Base-by-base conservation (phyloP, 352 stramenopile genomes). In the Pythium myriotylum region DNA sequence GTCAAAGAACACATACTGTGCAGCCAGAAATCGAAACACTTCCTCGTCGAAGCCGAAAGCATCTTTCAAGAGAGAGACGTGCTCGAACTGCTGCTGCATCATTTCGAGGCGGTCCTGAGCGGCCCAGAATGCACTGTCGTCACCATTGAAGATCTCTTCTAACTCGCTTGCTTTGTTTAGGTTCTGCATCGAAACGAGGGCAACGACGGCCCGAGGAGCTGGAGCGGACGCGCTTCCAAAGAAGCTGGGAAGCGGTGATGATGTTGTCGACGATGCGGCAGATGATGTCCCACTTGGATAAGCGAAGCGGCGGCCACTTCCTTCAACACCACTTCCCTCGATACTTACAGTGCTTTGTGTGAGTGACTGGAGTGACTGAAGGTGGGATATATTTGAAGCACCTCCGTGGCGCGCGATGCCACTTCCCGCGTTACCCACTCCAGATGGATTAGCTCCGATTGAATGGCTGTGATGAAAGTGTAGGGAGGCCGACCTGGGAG, bases 1-100 rank as follows among this genome's bases (percentile, higher is more conserved):
- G n/a, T 73, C 66, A 5, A 73, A 54, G 37, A 73, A 69, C n/a
- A 74, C 59, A 22, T 96, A 96, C 33, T 94, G 72, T 14, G 78
- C 84, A 17, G 87, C 85, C 2, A 96, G 66, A 26, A 94, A 96
- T 0, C 84, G 77, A 48, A 96, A 96, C 0, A 83, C 81, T 49
- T 93, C 72, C 64, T 94, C 84, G 54, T 96, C 84, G 60, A 96
- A 96, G 0, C 87, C 87, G 59, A 94, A 96, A 0, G 82, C 81
- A 19, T 91, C 83, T 46, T 86, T 89, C 26, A 94, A 69, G 16
- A 91, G 68, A n/a, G 77, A 64, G 0, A 77, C 72, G 59, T 91
- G 69, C 51, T 86, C 72, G 59, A 94, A 91, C 51, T 89, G 72
- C 33, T 77, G 66, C 3, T 86, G 76, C 77, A 92, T 80, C 1